These are phyloP conservation scores for Macrocybe gigantea DNA, from an alignment of 768 basidiomycete species.

Conservation along the genomic window DNA sequence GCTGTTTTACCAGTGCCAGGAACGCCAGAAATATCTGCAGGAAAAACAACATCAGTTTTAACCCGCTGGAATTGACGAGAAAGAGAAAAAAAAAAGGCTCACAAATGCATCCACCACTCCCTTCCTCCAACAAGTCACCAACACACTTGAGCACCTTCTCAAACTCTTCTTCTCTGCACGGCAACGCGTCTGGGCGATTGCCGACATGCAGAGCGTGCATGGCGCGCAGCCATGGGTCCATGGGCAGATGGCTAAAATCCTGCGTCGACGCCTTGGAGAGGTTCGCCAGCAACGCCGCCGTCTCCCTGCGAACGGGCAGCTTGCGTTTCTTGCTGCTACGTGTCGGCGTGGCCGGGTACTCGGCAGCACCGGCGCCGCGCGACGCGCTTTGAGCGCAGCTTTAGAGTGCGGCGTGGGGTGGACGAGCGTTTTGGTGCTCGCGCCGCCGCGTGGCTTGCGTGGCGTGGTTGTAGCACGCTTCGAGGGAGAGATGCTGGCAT, in stretches of 20 bases:
- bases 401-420: slow-evolving; percentile 77
- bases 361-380: slow-evolving; percentile 17
- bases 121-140: slow-evolving; percentile 83
- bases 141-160: slow-evolving; percentile 67
- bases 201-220: slow-evolving; percentile 93
- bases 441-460: slow-evolving; percentile 19
- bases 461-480: slow-evolving; percentile 21
- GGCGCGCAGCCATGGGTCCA: slow-evolving; percentile 79
- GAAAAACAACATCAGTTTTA: neutral
- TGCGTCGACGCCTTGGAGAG: slow-evolving; percentile 2
- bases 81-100: slow-evolving; percentile 22
- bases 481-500: slow-evolving; percentile 13
- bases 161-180: slow-evolving; percentile 87
- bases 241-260: slow-evolving; percentile 49
- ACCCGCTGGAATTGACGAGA: slow-evolving; percentile 2
- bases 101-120: slow-evolving; percentile 96
- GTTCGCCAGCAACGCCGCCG: slow-evolving; percentile 19
- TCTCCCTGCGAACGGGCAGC: slow-evolving; percentile 21
- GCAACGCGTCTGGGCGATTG: slow-evolving; percentile 82
- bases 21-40: slow-evolving; percentile 89
- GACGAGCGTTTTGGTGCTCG: slow-evolving; percentile 30
- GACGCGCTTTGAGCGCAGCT: slow-evolving; percentile 38
- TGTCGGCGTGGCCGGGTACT: slow-evolving; percentile 11
- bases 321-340: slow-evolving; percentile 14
- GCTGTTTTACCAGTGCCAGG: slow-evolving; percentile 99